Evolutionary conservation across 306 rosid genomes (phyloP).

Genomic region (Dalbergia cultrata): DNA sequence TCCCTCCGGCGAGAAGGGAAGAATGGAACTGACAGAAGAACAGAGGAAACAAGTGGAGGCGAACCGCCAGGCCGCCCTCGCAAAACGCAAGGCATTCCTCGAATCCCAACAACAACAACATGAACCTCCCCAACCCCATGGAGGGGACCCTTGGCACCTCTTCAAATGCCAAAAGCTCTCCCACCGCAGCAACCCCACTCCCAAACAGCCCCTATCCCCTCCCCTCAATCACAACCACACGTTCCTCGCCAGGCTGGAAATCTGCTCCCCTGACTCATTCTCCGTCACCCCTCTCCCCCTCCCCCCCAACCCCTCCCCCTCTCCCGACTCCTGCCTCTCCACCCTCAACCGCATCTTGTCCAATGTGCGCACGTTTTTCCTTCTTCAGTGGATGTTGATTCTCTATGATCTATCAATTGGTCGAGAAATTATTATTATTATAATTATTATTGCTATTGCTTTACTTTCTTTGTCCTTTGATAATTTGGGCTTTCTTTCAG

Average conservation of each 20-base stretch:
- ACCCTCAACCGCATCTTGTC: slow-evolving; percentile 57
- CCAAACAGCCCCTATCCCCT: slow-evolving; percentile 3
- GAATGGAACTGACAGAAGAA: slow-evolving; percentile 76
- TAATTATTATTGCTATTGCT: too few relatives aligned
- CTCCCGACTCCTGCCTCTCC: slow-evolving; percentile 55
- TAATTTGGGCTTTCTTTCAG: slow-evolving; percentile 47
- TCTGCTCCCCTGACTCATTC: slow-evolving; percentile 82
- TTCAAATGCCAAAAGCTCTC: slow-evolving; percentile 79
- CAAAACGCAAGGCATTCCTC: slow-evolving; percentile 71
- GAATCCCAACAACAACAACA: slow-evolving; percentile 47
- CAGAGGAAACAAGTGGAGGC: slow-evolving; percentile 75
- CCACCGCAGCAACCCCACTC: neutral
- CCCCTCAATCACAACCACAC: slow-evolving; percentile 26
- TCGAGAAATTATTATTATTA: too few relatives aligned
- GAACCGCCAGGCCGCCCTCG: slow-evolving; percentile 80
- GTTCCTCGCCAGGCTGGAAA: slow-evolving; percentile 77
- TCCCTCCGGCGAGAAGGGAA: too few relatives aligned
- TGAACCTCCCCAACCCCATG: slow-evolving; percentile 29
- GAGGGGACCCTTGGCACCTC: slow-evolving; percentile 61
- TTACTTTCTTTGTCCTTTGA: neutral
- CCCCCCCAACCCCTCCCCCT: slow-evolving; percentile 55
- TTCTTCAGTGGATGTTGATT: too few relatives aligned
- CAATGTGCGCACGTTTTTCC: slow-evolving; percentile 35
- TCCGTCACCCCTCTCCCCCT: slow-evolving; percentile 60
- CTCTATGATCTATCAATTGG: too few relatives aligned